Evolutionary conservation across 164 flowering plant genomes (phyloP).

Genomic region (Protea cynaroides): DNA sequence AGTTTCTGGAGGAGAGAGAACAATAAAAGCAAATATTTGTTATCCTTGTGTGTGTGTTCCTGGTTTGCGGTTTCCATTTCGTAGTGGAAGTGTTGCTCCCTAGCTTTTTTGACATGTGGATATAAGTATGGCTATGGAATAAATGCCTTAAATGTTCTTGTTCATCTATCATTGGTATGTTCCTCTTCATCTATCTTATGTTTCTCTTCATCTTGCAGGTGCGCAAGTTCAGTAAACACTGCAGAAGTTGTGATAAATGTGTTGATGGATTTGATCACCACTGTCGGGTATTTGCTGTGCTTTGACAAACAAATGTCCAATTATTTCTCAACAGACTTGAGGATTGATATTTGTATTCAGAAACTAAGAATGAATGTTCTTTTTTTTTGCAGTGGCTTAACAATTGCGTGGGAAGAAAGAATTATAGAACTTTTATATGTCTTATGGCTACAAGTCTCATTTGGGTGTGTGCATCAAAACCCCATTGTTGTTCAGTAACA

Average conservation of each 20-base stretch:
- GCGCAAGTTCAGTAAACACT: slow-evolving; percentile 90
- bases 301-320: neutral
- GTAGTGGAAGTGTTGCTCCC: too few relatives aligned
- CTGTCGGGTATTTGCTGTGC: slow-evolving; percentile 61
- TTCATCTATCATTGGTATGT: neutral
- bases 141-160: neutral
- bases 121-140: neutral
- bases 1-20: too few relatives aligned
- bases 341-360: neutral
- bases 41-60: neutral
- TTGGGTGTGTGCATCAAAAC: slow-evolving; percentile 72
- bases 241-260: slow-evolving; percentile 98
- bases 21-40: neutral
- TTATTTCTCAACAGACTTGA: neutral
- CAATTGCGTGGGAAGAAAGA: slow-evolving; percentile 93
- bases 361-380: slow-evolving; percentile 8
- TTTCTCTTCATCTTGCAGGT: slow-evolving; percentile 62
- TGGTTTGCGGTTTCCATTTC: neutral
- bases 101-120: neutral
- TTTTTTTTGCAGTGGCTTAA: slow-evolving; percentile 81
- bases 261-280: slow-evolving; percentile 99
- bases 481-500: neutral
- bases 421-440: slow-evolving; percentile 71
- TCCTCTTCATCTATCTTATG: too few relatives aligned
- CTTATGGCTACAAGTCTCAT: slow-evolving; percentile 87